These are phyloP conservation scores for Echeveria elegans DNA, from an alignment of 164 flowering plant species.

Conservation along the genomic window DNA sequence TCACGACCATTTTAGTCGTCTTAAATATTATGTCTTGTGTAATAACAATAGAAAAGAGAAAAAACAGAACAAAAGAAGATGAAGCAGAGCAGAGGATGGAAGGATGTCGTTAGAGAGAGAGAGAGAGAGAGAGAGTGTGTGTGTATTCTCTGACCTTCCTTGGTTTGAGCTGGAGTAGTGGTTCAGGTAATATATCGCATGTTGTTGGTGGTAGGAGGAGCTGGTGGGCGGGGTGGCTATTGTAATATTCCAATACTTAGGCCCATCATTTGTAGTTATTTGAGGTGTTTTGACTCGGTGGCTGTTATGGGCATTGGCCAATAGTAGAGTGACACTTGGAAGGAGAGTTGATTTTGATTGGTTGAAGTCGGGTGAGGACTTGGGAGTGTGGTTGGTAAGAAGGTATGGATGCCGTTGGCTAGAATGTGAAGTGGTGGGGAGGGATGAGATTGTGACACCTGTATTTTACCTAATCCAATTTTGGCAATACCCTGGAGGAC, in stretches of 20 bases:
- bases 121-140: not conserved
- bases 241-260: not conserved
- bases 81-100: not conserved
- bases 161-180: slow-evolving; percentile 15
- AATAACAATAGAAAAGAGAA: not conserved
- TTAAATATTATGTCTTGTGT: not conserved
- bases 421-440: not conserved
- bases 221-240: slow-evolving; percentile 12
- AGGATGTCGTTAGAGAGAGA: slow-evolving; percentile 8
- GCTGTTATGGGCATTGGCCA: not conserved
- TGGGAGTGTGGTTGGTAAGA: not conserved
- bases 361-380: not conserved
- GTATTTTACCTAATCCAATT: not conserved
- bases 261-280: not conserved
- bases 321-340: not conserved
- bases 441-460: not conserved
- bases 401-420: not conserved
- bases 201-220: slow-evolving; percentile 16
- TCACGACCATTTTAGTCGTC: not conserved
- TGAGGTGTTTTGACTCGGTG: not conserved
- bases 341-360: not conserved
- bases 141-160: slow-evolving; percentile 1
- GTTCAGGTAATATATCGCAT: slow-evolving; percentile 13
- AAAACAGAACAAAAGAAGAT: not conserved
- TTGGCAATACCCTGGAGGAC: not conserved